phyloP scores from a whole-genome alignment of 192 early-diverging fungal genomes.

The Phycomyces nitens region DNA sequence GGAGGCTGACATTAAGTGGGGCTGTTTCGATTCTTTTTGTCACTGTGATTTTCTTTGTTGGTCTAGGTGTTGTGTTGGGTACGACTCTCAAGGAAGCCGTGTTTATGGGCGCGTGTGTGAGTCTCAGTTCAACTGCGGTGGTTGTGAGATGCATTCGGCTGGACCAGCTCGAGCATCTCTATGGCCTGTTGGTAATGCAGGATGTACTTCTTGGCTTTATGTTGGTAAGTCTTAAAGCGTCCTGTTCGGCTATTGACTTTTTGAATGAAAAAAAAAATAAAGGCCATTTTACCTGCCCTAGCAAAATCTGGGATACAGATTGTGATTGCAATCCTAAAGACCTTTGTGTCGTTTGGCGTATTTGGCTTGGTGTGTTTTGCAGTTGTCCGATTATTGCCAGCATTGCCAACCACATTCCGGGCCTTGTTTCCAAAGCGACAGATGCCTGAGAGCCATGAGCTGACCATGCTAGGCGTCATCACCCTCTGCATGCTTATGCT shows the following conservation, averaged over 20 bases:
- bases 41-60: slow-evolving; percentile 35
- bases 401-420: neutral
- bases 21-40: slow-evolving; percentile 39
- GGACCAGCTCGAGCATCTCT: slow-evolving; percentile 48
- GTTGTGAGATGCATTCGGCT: slow-evolving; percentile 42
- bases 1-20: slow-evolving; percentile 45
- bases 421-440: slow-evolving; percentile 17
- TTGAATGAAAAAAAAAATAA: too few relatives aligned
- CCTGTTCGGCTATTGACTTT: neutral
- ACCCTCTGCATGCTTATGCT: slow-evolving; percentile 45
- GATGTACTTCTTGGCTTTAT: slow-evolving; percentile 53
- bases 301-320: slow-evolving; percentile 41
- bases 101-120: slow-evolving; percentile 49
- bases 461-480: slow-evolving; percentile 44
- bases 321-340: slow-evolving; percentile 22
- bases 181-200: slow-evolving; percentile 56
- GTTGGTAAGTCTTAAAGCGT: slow-evolving; percentile 36
- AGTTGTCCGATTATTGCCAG: slow-evolving; percentile 23
- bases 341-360: slow-evolving; percentile 34
- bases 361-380: slow-evolving; percentile 36
- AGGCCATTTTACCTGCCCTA: slow-evolving; percentile 41
- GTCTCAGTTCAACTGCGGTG: slow-evolving; percentile 50
- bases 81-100: slow-evolving; percentile 38
- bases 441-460: slow-evolving; percentile 31
- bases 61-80: slow-evolving; percentile 35